phyloP scores from a whole-genome alignment of 306 rosid genomes.

The Psophocarpus tetragonolobus region DNA sequence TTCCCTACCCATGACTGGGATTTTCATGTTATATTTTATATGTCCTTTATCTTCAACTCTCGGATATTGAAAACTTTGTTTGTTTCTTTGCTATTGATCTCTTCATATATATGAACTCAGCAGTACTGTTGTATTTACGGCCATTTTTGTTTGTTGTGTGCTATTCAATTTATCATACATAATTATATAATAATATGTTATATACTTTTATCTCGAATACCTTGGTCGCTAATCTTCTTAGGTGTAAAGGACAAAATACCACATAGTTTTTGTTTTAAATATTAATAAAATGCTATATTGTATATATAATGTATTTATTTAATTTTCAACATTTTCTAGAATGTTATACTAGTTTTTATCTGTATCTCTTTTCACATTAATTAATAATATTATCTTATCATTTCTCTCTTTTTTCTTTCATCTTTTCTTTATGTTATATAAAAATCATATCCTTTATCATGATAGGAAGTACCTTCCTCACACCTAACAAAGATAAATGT shows the following conservation, averaged over 20 bases:
- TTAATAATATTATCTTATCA: not conserved
- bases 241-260: not conserved
- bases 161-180: not conserved
- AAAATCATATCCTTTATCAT: too few species aligned
- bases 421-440: too few species aligned
- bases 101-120: not conserved
- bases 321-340: not conserved
- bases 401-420: not conserved
- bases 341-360: not conserved
- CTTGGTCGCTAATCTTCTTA: constrained; percentile 3
- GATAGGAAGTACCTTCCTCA: too few species aligned
- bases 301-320: too few species aligned
- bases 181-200: not conserved
- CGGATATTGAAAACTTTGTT: not conserved
- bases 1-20: not conserved
- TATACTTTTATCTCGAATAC: not conserved
- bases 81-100: not conserved
- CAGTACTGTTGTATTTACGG: not conserved
- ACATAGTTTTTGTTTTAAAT: not conserved
- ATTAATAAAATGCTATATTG: not conserved
- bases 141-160: not conserved
- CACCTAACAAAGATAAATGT: too few species aligned
- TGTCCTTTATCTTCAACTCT: not conserved
- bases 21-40: not conserved
- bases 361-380: not conserved